These are phyloP conservation scores for Rehmannia glutinosa DNA, from an alignment of 257 asterid species.

Conservation along the genomic window DNA sequence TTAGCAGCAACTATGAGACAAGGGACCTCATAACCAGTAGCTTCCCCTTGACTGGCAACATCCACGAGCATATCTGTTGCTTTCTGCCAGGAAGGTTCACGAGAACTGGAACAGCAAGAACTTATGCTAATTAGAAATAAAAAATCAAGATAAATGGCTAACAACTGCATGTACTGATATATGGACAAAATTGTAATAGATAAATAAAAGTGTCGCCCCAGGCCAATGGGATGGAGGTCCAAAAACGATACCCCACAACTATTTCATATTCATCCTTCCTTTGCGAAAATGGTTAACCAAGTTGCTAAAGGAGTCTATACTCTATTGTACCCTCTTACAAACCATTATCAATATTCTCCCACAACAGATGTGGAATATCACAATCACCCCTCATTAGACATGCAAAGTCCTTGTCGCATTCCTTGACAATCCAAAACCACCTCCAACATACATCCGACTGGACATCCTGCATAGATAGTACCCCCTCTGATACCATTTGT, in stretches of 20 bases:
- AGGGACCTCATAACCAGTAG: constrained; percentile 87
- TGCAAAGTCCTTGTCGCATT: too few species aligned
- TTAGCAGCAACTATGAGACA: constrained; percentile 96
- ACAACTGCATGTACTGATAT: not conserved
- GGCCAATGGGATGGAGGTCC: not conserved
- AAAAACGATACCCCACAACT: not conserved
- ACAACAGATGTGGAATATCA: not conserved
- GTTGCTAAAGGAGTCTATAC: not conserved
- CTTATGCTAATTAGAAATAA: not conserved
- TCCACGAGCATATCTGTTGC: constrained; percentile 88
- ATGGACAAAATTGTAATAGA: not conserved
- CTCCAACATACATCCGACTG: not conserved
- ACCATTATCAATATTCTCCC: too few species aligned
- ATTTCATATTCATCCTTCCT: not conserved
- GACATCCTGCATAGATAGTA: too few species aligned
- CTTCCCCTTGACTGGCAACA: constrained; percentile 91
- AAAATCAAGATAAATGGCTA: not conserved
- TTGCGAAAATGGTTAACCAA: not conserved
- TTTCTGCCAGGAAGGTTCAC: constrained; percentile 72
- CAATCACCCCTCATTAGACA: too few species aligned
- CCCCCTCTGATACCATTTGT: too few species aligned
- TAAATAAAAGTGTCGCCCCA: not conserved
- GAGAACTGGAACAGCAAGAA: constrained; percentile 46
- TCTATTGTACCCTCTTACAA: too few species aligned
- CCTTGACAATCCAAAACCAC: too few species aligned